Base-by-base conservation (phyloP, 495 filamentous ascomycete species). In the Hypoxylon subgilvum region DNA sequence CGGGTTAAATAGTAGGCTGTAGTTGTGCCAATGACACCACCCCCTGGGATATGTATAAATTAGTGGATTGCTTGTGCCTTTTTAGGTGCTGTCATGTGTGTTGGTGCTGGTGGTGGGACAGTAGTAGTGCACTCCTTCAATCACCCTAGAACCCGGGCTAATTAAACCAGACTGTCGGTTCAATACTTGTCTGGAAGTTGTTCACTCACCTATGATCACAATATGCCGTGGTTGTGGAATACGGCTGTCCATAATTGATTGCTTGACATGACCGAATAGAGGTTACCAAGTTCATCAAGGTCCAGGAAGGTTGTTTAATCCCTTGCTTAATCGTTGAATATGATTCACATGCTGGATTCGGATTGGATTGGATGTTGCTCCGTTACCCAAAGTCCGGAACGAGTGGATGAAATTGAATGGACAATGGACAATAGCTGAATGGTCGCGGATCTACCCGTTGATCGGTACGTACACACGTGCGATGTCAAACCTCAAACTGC, bases 11-110 rank as follows among this genome's bases (percentile, higher is more conserved):
- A 97, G 73, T 98, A 98, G 45, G 94, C 94, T 10, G 90, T 91
- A 49, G 91, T 94, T 71, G 86, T 89, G 64, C 94, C 94, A 66
- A 98, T 96, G 50, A 98, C 92, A 67, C 94, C 94, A 63, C 93
- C 94, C 61, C 94, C 93, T 92, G 48, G 22, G 52, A 53, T 17
- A 13, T 4, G 1, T 6, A 1, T 38, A 16, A 19, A 55, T 65
- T 61, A 61, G 64, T 52, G 22, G 46, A 51, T 51, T 39, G 8
- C 4, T 27, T 39, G 18, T 38, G 25, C 12, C 31, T 4, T 7
- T 36, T 7, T 54, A 32, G 12, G 18, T 38, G 28, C 14, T 31
- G 31, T 35, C 40, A 25, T 42, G 42, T 30, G 28, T 44, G 8
- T 31, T 18, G 52, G 14, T 23, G 19, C 35, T 46, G 31, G 12